Evolutionary conservation across 2,329 filamentous ascomycete species (phyloP).

Genomic region (Paraconiothyrium brasiliense): DNA sequence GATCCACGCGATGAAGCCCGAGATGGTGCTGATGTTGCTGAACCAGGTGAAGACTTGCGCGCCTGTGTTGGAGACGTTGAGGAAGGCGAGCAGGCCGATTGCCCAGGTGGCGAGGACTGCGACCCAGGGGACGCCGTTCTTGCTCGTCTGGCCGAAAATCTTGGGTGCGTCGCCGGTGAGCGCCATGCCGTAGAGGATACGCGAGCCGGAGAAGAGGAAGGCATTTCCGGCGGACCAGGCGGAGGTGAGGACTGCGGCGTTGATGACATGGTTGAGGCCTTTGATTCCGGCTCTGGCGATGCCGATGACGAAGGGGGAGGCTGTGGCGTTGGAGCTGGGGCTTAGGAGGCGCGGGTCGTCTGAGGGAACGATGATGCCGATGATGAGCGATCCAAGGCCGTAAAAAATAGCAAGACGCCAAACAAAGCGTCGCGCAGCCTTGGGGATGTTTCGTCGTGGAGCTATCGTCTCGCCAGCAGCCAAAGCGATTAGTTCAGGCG

Average conservation of each 20-base stretch:
- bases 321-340: slow-evolving; percentile 42
- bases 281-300: slow-evolving; percentile 72
- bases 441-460: slow-evolving; percentile 58
- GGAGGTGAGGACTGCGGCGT: slow-evolving; percentile 77
- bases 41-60: slow-evolving; percentile 72
- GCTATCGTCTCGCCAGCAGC: slow-evolving; percentile 47
- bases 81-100: slow-evolving; percentile 59
- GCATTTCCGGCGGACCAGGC: slow-evolving; percentile 77
- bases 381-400: slow-evolving; percentile 60
- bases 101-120: slow-evolving; percentile 51
- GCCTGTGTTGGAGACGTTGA: slow-evolving; percentile 59
- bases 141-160: slow-evolving; percentile 59
- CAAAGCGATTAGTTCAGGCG: slow-evolving; percentile 46
- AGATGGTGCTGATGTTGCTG: slow-evolving; percentile 71
- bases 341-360: slow-evolving; percentile 59
- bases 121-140: slow-evolving; percentile 53
- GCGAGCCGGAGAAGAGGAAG: slow-evolving; percentile 65
- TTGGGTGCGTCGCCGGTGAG: slow-evolving; percentile 62
- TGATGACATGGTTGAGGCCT: slow-evolving; percentile 76
- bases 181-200: slow-evolving; percentile 60
- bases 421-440: slow-evolving; percentile 63
- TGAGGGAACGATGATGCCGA: slow-evolving; percentile 68
- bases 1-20: slow-evolving; percentile 65
- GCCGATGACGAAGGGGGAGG: slow-evolving; percentile 68
- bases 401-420: slow-evolving; percentile 67